Conservation (phyloP, 805 yeast genomes). For the Yarrowia deformans region DNA sequence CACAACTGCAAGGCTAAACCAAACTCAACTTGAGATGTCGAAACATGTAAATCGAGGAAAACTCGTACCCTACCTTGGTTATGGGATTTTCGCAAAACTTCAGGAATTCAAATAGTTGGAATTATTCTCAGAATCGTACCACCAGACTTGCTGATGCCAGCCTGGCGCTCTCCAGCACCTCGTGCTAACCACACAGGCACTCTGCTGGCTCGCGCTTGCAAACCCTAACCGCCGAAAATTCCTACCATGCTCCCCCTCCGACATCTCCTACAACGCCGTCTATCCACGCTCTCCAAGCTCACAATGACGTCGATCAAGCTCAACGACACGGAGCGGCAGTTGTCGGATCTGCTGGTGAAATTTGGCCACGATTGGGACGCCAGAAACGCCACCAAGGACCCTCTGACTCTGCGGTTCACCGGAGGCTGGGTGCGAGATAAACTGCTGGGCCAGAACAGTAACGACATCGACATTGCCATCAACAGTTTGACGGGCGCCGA, state of each 20-base stretch:
- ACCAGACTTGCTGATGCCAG: too few species aligned
- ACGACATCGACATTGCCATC: conserved; percentile 92
- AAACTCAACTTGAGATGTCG: too few species aligned
- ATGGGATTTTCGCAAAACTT: too few species aligned
- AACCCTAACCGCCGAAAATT: conserved; percentile 10
- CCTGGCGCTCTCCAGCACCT: too few species aligned
- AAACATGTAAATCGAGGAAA: too few species aligned
- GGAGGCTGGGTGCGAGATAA: conserved; percentile 99
- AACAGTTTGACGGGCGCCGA: conserved; percentile 84
- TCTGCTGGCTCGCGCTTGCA: background rate
- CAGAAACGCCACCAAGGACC: conserved; percentile 42
- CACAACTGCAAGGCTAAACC: too few species aligned
- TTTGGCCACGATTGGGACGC: conserved; percentile 47
- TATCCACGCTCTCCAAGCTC: background rate
- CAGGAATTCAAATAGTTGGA: too few species aligned
- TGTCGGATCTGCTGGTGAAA: conserved; percentile 48
- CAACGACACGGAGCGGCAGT: conserved; percentile 47
- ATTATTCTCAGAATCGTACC: background rate
- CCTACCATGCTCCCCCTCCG: background rate
- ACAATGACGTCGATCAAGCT: conserved; percentile 44
- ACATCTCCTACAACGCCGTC: background rate
- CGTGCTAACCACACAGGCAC: too few species aligned
- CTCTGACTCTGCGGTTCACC: conserved; percentile 72
- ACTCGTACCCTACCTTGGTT: too few species aligned
- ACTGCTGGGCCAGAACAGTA: conserved; percentile 75